These are phyloP conservation scores for Diaporthe citrichinensis DNA, from an alignment of 2,329 filamentous ascomycete genomes.

Conservation along the genomic window DNA sequence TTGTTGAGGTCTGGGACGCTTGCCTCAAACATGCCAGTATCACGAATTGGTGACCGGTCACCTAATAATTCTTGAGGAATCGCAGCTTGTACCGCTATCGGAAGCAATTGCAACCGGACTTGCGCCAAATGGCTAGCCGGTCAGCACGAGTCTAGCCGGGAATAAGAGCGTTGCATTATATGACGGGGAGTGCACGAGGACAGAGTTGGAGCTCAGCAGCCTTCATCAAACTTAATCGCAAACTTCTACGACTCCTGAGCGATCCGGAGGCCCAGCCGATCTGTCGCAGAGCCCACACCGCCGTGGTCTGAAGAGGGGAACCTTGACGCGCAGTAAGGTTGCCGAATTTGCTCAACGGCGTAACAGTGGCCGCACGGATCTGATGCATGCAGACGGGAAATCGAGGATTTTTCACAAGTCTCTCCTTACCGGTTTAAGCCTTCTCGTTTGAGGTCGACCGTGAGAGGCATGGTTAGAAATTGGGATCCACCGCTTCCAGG, in stretches of 20 bases:
- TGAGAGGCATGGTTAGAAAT: constrained; percentile 25
- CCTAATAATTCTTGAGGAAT: background rate
- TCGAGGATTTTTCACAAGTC: background rate
- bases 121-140: background rate
- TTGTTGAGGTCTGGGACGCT: background rate
- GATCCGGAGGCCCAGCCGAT: constrained; percentile 2
- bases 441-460: background rate
- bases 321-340: background rate
- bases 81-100: background rate
- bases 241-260: background rate
- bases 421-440: background rate
- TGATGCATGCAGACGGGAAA: background rate
- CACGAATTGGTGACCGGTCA: background rate
- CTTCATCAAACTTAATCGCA: constrained; percentile 28
- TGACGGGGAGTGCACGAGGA: background rate
- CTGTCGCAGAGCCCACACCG: constrained; percentile 18
- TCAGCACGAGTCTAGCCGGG: background rate
- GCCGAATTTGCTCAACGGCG: background rate
- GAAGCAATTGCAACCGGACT: background rate
- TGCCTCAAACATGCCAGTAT: background rate
- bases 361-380: constrained; percentile 1
- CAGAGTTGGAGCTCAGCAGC: background rate
- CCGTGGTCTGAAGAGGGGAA: constrained; percentile 3
- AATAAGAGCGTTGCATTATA: background rate
- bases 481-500: constrained; percentile 26